phyloP scores from a whole-genome alignment of 2,329 filamentous ascomycete genomes.

The Diaporthe longicolla region DNA sequence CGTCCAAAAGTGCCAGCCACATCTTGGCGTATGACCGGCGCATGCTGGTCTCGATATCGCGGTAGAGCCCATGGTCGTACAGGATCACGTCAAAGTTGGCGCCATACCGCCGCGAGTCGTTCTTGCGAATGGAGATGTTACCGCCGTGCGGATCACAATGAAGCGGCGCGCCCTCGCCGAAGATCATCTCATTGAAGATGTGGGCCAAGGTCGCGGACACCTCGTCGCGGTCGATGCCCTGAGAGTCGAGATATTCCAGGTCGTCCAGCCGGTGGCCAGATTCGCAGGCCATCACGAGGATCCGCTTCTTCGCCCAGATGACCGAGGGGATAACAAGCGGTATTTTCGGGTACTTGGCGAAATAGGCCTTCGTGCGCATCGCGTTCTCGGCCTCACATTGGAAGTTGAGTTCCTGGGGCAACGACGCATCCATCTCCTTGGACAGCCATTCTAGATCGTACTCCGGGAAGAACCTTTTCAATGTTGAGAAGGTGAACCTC shows the following conservation, averaged over 20 bases:
- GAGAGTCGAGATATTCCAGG: constrained; percentile 85
- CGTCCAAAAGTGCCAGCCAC: constrained; percentile 95
- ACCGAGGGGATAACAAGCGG: constrained; percentile 92
- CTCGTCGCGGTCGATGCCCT: constrained; percentile 93
- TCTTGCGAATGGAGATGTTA: constrained; percentile 92
- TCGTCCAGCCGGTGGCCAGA: constrained; percentile 91
- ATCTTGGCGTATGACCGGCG: constrained; percentile 94
- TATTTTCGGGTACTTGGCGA: constrained; percentile 78
- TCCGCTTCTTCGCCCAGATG: constrained; percentile 88
- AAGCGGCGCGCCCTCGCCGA: constrained; percentile 86
- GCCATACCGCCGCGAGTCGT: constrained; percentile 67
- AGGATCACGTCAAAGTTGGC: constrained; percentile 95
- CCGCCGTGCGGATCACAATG: constrained; percentile 98
- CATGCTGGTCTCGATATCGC: constrained; percentile 85
- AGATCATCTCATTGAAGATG: constrained; percentile 99
- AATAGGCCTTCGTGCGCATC: constrained; percentile 83
- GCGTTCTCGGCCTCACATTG: constrained; percentile 88
- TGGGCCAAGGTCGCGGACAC: constrained; percentile 91
- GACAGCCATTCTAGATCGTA: constrained; percentile 98
- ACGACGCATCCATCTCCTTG: constrained; percentile 89
- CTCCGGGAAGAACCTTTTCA: constrained; percentile 95
- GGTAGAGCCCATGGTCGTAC: constrained; percentile 97
- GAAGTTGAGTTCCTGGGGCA: constrained; percentile 95
- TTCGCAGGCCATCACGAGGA: constrained; percentile 96
- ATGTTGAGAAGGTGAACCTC: constrained; percentile 86